Percentiles rank a stretch among this genome's conserved stretches.
phyloP scores from a whole-genome alignment of 78 protist species.

The Reticulomyxa filosa region DNA sequence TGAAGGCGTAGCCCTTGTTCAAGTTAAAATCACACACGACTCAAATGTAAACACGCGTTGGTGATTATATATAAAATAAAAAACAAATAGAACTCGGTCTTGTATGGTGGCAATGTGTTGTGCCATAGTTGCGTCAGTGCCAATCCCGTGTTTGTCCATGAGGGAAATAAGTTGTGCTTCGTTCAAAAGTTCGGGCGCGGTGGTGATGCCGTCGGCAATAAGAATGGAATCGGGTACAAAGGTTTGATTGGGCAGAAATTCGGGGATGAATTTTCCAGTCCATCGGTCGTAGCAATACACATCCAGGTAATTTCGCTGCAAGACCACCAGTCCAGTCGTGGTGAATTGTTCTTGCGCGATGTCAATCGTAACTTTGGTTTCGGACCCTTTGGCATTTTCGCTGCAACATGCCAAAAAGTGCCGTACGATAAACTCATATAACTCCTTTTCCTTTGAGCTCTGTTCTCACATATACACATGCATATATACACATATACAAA shows the following conservation, averaged over 20 bases:
- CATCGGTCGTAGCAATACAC: slow-evolving; percentile 66
- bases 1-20: too few relatives aligned
- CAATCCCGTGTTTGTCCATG: slow-evolving; percentile 66
- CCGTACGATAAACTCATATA: slow-evolving; percentile 71
- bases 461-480: too few relatives aligned
- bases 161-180: slow-evolving; percentile 77
- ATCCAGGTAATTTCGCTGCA: slow-evolving; percentile 48
- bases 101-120: slow-evolving; percentile 69
- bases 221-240: slow-evolving; percentile 36
- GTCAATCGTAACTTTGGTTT: slow-evolving; percentile 41
- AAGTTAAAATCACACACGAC: too few relatives aligned
- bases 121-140: slow-evolving; percentile 95
- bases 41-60: too few relatives aligned
- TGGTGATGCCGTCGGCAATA: slow-evolving; percentile 47
- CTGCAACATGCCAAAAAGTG: slow-evolving; percentile 88
- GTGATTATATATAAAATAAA: too few relatives aligned
- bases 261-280: slow-evolving; percentile 53
- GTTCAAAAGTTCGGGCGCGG: slow-evolving; percentile 62
- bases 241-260: slow-evolving; percentile 32
- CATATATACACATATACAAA: not conserved
- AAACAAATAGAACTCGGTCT: too few relatives aligned
- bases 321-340: slow-evolving; percentile 16
- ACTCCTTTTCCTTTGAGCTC: not conserved
- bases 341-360: slow-evolving; percentile 50
- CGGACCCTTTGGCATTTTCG: slow-evolving; percentile 60